Conservation (phyloP, 2,329 filamentous ascomycete species). For the Claviceps fusiformis region DNA sequence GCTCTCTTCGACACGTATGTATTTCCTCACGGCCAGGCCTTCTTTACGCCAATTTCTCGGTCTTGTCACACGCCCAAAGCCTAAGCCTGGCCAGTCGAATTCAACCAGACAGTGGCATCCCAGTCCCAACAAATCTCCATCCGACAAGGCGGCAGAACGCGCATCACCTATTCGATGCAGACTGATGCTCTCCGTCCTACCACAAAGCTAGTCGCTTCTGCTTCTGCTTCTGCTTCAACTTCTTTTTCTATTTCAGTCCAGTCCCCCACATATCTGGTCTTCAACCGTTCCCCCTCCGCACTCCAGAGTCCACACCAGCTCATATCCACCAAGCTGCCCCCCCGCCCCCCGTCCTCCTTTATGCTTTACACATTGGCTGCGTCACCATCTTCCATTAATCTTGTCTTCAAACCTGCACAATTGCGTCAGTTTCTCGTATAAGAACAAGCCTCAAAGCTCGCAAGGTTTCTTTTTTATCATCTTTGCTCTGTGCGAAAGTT, state of each 20-base stretch:
- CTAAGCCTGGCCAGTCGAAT: not conserved
- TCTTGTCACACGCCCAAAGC: constrained; percentile 2
- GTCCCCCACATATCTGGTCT: not conserved
- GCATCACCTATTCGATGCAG: constrained; percentile 8
- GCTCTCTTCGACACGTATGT: not conserved
- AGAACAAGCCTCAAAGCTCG: no score
- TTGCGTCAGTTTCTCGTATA: not conserved
- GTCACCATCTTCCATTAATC: not conserved
- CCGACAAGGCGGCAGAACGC: constrained; percentile 2
- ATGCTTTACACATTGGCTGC: not conserved
- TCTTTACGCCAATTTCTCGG: not conserved
- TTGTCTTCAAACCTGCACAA: not conserved
- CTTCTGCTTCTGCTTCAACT: not conserved
- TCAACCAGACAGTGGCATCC: not conserved
- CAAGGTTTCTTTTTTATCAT: not conserved
- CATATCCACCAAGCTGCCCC: not conserved
- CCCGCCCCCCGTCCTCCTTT: not conserved
- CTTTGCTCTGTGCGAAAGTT: not conserved
- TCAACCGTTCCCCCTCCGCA: not conserved
- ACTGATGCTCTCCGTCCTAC: constrained; percentile 1
- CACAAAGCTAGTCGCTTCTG: not conserved
- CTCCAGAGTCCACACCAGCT: not conserved
- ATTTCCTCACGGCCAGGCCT: not conserved
- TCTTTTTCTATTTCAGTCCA: not conserved
- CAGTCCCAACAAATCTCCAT: constrained; percentile 1